These are phyloP conservation scores for Stagonosporopsis cucurbitacearum DNA, from an alignment of 2,329 filamentous ascomycete species.

Conservation along the genomic window DNA sequence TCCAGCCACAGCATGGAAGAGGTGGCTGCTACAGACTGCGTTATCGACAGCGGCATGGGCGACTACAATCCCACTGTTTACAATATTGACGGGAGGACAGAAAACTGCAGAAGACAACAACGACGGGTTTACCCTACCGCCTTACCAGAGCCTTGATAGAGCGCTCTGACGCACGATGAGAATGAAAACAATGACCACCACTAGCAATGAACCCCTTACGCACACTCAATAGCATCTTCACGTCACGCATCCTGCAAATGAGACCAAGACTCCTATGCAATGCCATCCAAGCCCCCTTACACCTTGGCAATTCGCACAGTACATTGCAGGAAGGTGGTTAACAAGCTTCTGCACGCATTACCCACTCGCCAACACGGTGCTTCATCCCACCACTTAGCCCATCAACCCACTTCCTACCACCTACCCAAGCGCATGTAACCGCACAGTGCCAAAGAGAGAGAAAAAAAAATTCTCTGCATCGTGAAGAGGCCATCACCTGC, in stretches of 20 bases:
- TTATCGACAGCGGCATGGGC: slow-evolving; percentile 17
- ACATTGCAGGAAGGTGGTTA: slow-evolving; percentile 12
- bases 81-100: slow-evolving; percentile 5
- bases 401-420: no score
- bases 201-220: background rate
- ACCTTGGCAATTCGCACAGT: slow-evolving; percentile 1
- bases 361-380: background rate
- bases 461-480: slow-evolving; percentile 11
- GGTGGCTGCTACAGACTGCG: slow-evolving; percentile 28
- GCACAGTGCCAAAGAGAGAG: slow-evolving; percentile 1
- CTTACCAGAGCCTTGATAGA: slow-evolving; percentile 15
- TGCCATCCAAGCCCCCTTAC: background rate
- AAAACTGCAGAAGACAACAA: slow-evolving; percentile 18
- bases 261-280: background rate
- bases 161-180: background rate
- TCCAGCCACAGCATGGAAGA: slow-evolving; percentile 28
- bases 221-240: background rate
- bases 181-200: no score
- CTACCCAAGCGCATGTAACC: slow-evolving; percentile 14
- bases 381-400: background rate
- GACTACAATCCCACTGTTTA: slow-evolving; percentile 18
- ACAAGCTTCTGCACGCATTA: background rate
- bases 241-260: background rate
- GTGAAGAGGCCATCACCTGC: slow-evolving; percentile 9
- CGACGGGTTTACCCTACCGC: slow-evolving; percentile 25